A percentile compares a stretch with the other conserved stretches of the same genome.
phyloP scores from a whole-genome alignment of 2,329 filamentous ascomycete species.

The Aureobasidium sp. region DNA sequence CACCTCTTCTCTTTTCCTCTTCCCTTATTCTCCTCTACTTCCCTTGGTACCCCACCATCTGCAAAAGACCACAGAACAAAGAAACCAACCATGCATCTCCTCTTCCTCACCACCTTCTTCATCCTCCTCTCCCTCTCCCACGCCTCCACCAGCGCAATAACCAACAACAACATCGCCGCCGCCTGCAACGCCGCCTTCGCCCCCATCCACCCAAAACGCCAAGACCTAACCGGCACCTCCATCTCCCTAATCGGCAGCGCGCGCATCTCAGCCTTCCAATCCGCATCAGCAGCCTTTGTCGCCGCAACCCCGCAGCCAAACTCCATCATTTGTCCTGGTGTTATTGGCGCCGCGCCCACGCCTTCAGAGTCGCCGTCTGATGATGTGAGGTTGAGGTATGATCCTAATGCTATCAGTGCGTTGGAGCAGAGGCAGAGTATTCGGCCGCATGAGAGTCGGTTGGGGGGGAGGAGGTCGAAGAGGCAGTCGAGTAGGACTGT shows the following conservation, averaged over 20 bases:
- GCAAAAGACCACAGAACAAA: background rate
- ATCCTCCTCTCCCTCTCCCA: background rate
- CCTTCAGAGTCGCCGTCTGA: background rate
- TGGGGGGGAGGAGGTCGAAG: background rate
- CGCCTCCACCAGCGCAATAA: background rate
- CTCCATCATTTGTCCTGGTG: background rate
- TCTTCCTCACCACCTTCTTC: background rate
- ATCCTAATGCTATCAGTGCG: background rate
- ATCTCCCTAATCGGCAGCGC: constrained; percentile 5
- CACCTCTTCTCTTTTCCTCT: background rate
- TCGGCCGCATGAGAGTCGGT: background rate
- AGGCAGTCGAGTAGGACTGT: background rate
- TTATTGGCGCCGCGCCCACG: background rate
- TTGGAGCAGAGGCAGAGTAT: constrained; percentile 11
- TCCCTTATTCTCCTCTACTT: background rate
- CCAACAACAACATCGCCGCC: too few species aligned
- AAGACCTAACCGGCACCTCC: background rate
- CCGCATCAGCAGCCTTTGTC: background rate
- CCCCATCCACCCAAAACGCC: background rate
- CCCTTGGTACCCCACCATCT: too few species aligned
- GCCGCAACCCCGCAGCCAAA: background rate
- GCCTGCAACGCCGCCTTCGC: background rate
- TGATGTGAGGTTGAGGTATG: background rate
- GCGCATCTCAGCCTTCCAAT: background rate
- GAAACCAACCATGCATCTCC: background rate